A percentile compares a stretch with the other conserved stretches of the same genome.
Conservation (phyloP, 1,284 basidiomycete genomes). For the Farysia itapuensis region DNA sequence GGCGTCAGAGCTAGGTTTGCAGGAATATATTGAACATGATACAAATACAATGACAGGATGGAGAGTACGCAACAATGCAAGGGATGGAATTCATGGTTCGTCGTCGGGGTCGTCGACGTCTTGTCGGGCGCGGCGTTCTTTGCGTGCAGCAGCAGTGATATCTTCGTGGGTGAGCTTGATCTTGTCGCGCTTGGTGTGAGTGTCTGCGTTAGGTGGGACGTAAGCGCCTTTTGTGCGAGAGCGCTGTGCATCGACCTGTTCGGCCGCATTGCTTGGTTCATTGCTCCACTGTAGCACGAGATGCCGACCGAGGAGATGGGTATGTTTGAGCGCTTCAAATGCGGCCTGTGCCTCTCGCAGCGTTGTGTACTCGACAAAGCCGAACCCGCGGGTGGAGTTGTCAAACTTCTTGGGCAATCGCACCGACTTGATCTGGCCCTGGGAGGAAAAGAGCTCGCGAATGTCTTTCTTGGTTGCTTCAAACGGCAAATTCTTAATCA, state of each 20-base stretch:
- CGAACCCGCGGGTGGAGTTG: conserved; percentile 73
- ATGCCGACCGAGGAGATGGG: conserved; percentile 92
- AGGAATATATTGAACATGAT: no score
- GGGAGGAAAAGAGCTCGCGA: conserved; percentile 72
- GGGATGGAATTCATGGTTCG: no score
- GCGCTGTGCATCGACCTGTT: conserved; percentile 37
- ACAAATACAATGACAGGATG: no score
- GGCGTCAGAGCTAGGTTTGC: no score
- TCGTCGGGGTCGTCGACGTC: conserved; percentile 33
- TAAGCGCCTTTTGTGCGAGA: conserved; percentile 29
- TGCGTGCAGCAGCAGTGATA: conserved; percentile 25
- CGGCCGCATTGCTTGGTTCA: conserved; percentile 53
- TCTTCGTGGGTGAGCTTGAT: conserved; percentile 37
- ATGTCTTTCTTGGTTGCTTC: conserved; percentile 93
- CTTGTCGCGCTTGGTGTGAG: conserved; percentile 15
- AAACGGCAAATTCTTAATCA: conserved; percentile 97
- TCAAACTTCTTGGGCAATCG: conserved; percentile 72
- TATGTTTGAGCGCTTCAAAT: conserved; percentile 70
- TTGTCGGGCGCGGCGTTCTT: conserved; percentile 10
- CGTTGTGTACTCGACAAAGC: conserved; percentile 74
- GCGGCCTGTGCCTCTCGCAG: conserved; percentile 51
- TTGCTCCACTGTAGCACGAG: conserved; percentile 87
- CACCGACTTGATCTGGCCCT: conserved; percentile 71
- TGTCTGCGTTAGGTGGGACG: not conserved
- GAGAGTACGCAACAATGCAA: no score